Conservation (phyloP, 768 basidiomycete genomes). For the Panaeolus papilionaceus region DNA sequence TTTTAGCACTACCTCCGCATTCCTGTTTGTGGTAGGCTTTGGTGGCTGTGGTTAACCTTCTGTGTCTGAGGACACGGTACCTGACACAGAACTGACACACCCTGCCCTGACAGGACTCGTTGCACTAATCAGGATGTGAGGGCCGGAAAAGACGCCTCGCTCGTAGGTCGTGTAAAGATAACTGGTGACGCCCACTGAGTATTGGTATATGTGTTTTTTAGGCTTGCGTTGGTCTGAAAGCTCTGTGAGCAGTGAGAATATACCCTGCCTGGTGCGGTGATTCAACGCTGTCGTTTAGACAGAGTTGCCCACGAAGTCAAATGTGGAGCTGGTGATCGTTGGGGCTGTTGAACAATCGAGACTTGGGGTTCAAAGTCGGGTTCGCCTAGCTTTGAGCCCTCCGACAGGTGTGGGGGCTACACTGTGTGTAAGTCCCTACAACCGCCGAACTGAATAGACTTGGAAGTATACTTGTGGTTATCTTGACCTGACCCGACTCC, state of each 20-base stretch:
- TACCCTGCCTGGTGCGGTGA: background rate
- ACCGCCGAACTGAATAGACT: conserved; percentile 3
- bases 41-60: conserved; percentile 4
- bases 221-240: background rate
- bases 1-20: conserved; percentile 7
- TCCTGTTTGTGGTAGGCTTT: conserved; percentile 10
- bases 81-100: conserved; percentile 2
- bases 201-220: background rate
- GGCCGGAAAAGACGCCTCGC: background rate
- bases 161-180: background rate
- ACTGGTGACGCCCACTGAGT: background rate
- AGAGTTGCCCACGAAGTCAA: background rate
- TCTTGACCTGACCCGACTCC: background rate
- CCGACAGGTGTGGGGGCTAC: background rate
- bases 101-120: background rate
- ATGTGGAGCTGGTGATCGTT: background rate
- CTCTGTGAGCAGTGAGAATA: background rate
- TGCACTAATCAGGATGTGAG: background rate
- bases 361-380: background rate
- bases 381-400: background rate
- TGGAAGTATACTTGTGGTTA: background rate
- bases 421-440: background rate
- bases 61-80: background rate
- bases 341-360: background rate
- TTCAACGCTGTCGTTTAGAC: background rate